Conservation (phyloP, 1,284 basidiomycete species). For the Marasmius tenuissimus region DNA sequence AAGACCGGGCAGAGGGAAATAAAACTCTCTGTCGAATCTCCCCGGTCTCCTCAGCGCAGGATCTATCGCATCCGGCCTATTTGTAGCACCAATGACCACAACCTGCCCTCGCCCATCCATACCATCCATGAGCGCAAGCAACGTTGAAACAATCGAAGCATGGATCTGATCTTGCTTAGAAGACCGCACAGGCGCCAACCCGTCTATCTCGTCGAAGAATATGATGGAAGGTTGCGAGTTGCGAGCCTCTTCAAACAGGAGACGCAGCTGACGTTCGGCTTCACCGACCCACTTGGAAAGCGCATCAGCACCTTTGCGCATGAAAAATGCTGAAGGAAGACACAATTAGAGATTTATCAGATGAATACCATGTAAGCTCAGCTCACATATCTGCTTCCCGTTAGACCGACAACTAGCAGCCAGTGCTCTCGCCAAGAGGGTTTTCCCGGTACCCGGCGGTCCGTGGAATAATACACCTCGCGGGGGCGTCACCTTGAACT, state of each 20-base stretch:
- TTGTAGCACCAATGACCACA: slow-evolving; percentile 97
- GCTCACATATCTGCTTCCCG: slow-evolving; percentile 84
- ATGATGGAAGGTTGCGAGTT: slow-evolving; percentile 94
- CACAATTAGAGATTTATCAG: not conserved
- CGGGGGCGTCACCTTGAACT: slow-evolving; percentile 93
- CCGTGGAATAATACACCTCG: slow-evolving; percentile 97
- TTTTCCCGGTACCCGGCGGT: slow-evolving; percentile 94
- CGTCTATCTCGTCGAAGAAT: slow-evolving; percentile 99
- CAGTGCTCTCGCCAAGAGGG: slow-evolving; percentile 88
- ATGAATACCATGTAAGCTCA: not conserved
- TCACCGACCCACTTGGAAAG: slow-evolving; percentile 99
- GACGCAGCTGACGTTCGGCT: slow-evolving; percentile 92
- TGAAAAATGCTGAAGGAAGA: slow-evolving; percentile 83
- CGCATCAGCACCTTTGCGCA: slow-evolving; percentile 99
- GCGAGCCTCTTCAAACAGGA: slow-evolving; percentile 96
- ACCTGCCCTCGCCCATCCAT: slow-evolving; percentile 99
- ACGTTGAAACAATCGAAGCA: slow-evolving; percentile 94
- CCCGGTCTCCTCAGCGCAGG: slow-evolving; percentile 93
- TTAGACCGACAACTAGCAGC: slow-evolving; percentile 92
- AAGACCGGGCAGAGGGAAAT: slow-evolving; percentile 89
- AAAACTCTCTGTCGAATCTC: slow-evolving; percentile 97
- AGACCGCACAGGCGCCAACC: slow-evolving; percentile 95
- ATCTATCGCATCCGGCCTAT: slow-evolving; percentile 96
- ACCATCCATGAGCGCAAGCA: slow-evolving; percentile 98
- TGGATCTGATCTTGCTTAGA: slow-evolving; percentile 99